phyloP scores from a whole-genome alignment of 2,329 filamentous ascomycete species.

The Hypoxylon sp. region DNA sequence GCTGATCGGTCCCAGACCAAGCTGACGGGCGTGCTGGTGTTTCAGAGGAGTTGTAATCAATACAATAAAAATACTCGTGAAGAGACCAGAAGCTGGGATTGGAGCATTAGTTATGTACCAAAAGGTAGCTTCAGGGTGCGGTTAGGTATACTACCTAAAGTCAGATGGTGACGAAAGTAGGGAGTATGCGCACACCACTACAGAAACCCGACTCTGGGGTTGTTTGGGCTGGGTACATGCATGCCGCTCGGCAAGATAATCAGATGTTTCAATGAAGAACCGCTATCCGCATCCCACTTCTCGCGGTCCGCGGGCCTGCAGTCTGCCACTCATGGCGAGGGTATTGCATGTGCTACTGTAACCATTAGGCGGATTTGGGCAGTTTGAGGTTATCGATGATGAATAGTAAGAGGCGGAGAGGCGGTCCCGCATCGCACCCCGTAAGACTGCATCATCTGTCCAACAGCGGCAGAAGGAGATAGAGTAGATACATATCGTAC shows the following conservation, averaged over 20 bases:
- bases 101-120: conserved; percentile 16
- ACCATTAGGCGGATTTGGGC: conserved; percentile 25
- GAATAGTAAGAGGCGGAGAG: conserved; percentile 6
- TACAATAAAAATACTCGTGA: conserved; percentile 32
- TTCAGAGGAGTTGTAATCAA: conserved; percentile 36
- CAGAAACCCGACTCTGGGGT: conserved; percentile 28
- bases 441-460: conserved; percentile 18
- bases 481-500: conserved; percentile 4
- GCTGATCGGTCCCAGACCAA: conserved; percentile 30
- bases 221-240: conserved; percentile 35
- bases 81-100: conserved; percentile 33
- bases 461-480: conserved; percentile 6
- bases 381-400: conserved; percentile 4
- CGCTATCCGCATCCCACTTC: conserved; percentile 34
- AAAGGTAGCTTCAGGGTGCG: conserved; percentile 16
- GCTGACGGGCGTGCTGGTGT: conserved; percentile 33
- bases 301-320: conserved; percentile 21
- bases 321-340: conserved; percentile 24
- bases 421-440: not conserved
- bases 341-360: conserved; percentile 42
- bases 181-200: conserved; percentile 43
- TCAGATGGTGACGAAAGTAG: conserved; percentile 46
- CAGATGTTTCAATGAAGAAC: conserved; percentile 40
- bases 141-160: conserved; percentile 30
- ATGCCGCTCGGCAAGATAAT: conserved; percentile 45